Percentiles rank a stretch among this genome's conserved stretches.
phyloP scores from a whole-genome alignment of 139 green algal genomes.

The Chlamydomonas asymmetrica region DNA sequence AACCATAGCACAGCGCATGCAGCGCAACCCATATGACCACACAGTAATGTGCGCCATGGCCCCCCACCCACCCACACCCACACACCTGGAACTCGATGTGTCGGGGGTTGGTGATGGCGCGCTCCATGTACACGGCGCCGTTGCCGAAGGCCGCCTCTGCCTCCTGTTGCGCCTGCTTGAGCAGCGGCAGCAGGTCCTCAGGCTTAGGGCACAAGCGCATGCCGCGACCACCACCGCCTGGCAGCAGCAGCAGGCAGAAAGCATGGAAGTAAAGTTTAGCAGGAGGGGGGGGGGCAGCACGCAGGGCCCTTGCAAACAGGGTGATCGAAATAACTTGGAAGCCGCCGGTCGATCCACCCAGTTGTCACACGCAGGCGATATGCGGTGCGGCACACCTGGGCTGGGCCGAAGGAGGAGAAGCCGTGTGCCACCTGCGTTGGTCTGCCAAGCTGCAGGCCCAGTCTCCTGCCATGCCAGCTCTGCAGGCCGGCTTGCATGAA shows the following conservation, averaged over 20 bases:
- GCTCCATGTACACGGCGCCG: slow-evolving; percentile 92
- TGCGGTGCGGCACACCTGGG: no score
- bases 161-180: slow-evolving; percentile 83
- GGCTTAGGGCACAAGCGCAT: slow-evolving; percentile 85
- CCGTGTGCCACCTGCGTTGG: no score
- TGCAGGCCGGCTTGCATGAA: background rate
- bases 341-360: no score
- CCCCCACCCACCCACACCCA: background rate
- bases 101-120: slow-evolving; percentile 86
- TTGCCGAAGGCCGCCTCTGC: slow-evolving; percentile 96
- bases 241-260: background rate
- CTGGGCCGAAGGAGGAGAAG: no score
- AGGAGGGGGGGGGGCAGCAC: background rate
- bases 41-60: no score
- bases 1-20: no score
- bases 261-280: background rate
- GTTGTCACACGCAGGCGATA: no score
- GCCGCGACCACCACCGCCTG: slow-evolving; percentile 77
- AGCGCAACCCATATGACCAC: no score
- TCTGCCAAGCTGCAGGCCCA: no score
- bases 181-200: slow-evolving; percentile 84
- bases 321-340: no score
- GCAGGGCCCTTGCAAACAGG: no score
- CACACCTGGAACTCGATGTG: slow-evolving; percentile 97
- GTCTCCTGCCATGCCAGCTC: background rate